A percentile compares a stretch with the other conserved stretches of the same genome.
These are phyloP conservation scores for Amanita jacksonii DNA, from an alignment of 768 basidiomycete species.

Conservation along the genomic window DNA sequence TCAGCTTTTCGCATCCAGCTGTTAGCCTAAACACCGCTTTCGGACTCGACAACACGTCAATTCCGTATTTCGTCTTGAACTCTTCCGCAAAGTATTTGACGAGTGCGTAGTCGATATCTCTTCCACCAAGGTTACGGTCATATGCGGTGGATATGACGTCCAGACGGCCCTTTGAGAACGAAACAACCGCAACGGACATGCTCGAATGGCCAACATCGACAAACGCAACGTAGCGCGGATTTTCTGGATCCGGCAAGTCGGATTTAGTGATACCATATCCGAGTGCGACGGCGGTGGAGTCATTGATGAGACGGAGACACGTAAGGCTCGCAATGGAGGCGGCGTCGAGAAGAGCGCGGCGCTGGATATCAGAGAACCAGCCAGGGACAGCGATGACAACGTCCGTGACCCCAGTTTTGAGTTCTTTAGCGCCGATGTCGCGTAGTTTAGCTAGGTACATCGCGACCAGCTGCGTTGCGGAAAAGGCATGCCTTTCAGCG, in stretches of 20 bases:
- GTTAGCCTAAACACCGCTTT: slow-evolving; percentile 90
- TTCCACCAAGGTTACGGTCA: slow-evolving; percentile 90
- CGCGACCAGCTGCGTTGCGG: slow-evolving; percentile 85
- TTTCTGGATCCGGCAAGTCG: slow-evolving; percentile 82
- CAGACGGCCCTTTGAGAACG: slow-evolving; percentile 91
- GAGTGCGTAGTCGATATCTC: slow-evolving; percentile 91
- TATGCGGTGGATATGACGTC: slow-evolving; percentile 81
- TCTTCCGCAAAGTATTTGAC: slow-evolving; percentile 82
- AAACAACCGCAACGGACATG: slow-evolving; percentile 79
- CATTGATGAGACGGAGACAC: slow-evolving; percentile 91
- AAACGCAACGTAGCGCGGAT: slow-evolving; percentile 81
- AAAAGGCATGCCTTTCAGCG: slow-evolving; percentile 71
- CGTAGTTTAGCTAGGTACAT: slow-evolving; percentile 88
- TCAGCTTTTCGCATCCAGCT: slow-evolving; percentile 86
- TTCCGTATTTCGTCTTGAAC: slow-evolving; percentile 97
- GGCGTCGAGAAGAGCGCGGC: slow-evolving; percentile 84
- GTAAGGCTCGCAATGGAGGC: slow-evolving; percentile 86
- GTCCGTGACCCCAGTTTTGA: slow-evolving; percentile 81
- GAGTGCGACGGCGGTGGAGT: slow-evolving; percentile 91
- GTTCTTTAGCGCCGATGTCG: slow-evolving; percentile 77
- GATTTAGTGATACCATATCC: slow-evolving; percentile 99
- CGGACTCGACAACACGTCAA: slow-evolving; percentile 85
- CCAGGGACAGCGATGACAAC: slow-evolving; percentile 94
- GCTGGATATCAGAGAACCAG: slow-evolving; percentile 93
- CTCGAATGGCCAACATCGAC: slow-evolving; percentile 93